phyloP scores from a whole-genome alignment of 73 alveolate species.

The Tetrahymena borealis region DNA sequence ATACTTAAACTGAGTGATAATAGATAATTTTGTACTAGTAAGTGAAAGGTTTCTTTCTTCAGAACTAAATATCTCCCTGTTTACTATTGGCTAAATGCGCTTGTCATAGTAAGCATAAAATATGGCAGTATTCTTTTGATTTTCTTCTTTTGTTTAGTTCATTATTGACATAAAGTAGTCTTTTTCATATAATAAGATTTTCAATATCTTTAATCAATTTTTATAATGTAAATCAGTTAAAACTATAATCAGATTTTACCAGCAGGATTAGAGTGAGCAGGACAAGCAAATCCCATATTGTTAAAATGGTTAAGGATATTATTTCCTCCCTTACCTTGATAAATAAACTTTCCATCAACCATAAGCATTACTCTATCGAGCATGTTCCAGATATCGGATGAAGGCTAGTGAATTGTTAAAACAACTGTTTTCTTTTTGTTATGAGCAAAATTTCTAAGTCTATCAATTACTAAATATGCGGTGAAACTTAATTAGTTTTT shows the following conservation, averaged over 20 bases:
- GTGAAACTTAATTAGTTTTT: too few relatives aligned
- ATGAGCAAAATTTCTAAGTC: not conserved
- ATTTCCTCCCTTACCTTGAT: slow-evolving; percentile 46
- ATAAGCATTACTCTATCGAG: slow-evolving; percentile 38
- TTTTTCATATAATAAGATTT: not conserved
- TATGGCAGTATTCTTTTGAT: too few relatives aligned
- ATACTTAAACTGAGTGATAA: not conserved
- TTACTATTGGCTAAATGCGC: too few relatives aligned
- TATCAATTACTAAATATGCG: not conserved
- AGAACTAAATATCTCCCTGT: not conserved
- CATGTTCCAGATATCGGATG: slow-evolving; percentile 46
- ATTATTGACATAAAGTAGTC: too few relatives aligned
- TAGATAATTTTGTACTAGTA: not conserved
- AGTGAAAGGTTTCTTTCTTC: not conserved
- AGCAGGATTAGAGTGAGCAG: not conserved
- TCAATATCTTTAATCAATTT: not conserved
- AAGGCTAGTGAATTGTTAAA: slow-evolving; percentile 70
- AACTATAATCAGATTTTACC: not conserved
- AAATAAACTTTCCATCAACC: slow-evolving; percentile 50
- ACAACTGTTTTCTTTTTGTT: slow-evolving; percentile 42
- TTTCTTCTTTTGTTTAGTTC: too few relatives aligned
- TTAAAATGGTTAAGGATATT: not conserved
- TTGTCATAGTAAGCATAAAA: too few relatives aligned
- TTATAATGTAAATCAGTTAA: too few relatives aligned
- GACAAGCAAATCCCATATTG: not conserved